Base-by-base conservation (phyloP, 2,329 filamentous ascomycete genomes). In the Fusarium acutatum region DNA sequence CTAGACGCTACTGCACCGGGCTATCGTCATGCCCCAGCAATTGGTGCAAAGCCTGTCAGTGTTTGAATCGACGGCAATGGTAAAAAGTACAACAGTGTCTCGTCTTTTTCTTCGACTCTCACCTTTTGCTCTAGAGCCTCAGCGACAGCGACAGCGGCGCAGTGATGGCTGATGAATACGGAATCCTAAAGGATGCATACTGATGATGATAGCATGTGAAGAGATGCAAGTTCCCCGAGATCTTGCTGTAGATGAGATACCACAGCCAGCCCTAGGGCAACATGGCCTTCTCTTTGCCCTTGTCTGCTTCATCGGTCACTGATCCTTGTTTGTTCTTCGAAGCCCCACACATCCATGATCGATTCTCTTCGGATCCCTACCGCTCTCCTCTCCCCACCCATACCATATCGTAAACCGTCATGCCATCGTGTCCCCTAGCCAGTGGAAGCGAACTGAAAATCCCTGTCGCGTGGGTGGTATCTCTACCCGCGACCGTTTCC, bases 1-100 rank as follows among this genome's bases (percentile, higher is more conserved):
- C 69, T 60, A 67, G 69, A 47, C 75, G 74, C 76, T 78, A 77
- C 75, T 77, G 71, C 73, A 64, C 67, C 66, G 57, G 71, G 67
- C 68, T 73, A 78, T 77, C 64, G 72, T 73, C 68, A 73, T 70
- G 60, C 71, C 72, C 74, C 70, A 64, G 61, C 74, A 65, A 65
- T 75, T 72, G 74, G 74, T 72, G 71, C 63, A 75, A 74, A 64
- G 60, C 52, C 60, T 72, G 73, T 53, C 47, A 49, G 54, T 62
- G 62, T 69, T 61, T 60, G 70, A 61, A 73, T 66, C 65, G 60
- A 73, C 47, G 53, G 71, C 47, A 67, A 46, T 57, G 44, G 53
- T 56, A 54, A 73, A 65, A 53, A 56, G 60, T 63, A 46, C 58
- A 56, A 35, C 59, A 68, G 66, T 69, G 69, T 75, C 66, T 77